These are phyloP conservation scores for Tephrocybe sp. DNA, from an alignment of 768 basidiomycete species.

Conservation along the genomic window DNA sequence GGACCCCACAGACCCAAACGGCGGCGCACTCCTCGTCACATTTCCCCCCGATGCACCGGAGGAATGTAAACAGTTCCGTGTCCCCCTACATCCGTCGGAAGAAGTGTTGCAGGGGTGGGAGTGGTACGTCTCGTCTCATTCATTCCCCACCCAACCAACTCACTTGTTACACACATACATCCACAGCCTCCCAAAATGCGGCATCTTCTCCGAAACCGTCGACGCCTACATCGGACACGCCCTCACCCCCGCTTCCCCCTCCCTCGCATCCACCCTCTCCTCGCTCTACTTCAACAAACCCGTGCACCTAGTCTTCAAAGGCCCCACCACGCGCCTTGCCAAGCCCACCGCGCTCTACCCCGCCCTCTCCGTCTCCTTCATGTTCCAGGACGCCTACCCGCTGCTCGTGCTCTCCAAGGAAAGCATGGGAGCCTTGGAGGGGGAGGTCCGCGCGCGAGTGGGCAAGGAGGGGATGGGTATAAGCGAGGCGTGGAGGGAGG, in stretches of 20 bases:
- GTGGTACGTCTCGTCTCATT: slow-evolving; percentile 49
- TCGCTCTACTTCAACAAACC: slow-evolving; percentile 61
- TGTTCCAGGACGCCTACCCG: slow-evolving; percentile 75
- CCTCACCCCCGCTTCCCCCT: slow-evolving; percentile 27
- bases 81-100: slow-evolving; percentile 57
- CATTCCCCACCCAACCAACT: neutral
- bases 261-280: slow-evolving; percentile 55
- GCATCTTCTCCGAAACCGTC: slow-evolving; percentile 48
- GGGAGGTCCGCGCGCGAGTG: slow-evolving; percentile 44
- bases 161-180: neutral
- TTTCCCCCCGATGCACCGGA: slow-evolving; percentile 64
- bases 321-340: slow-evolving; percentile 51
- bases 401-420: slow-evolving; percentile 68
- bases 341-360: slow-evolving; percentile 43
- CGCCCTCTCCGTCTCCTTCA: slow-evolving; percentile 49
- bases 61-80: slow-evolving; percentile 55
- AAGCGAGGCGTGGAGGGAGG: slow-evolving; percentile 16
- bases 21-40: slow-evolving; percentile 50
- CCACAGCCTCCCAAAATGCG: slow-evolving; percentile 57
- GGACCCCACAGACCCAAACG: slow-evolving; percentile 43
- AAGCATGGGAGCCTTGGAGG: slow-evolving; percentile 53
- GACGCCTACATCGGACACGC: slow-evolving; percentile 70
- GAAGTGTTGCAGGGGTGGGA: slow-evolving; percentile 54
- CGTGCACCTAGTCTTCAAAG: slow-evolving; percentile 70
- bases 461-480: slow-evolving; percentile 33